Base-by-base conservation (phyloP, 139 green algal genomes). In the Tetratostichococcus sp. region DNA sequence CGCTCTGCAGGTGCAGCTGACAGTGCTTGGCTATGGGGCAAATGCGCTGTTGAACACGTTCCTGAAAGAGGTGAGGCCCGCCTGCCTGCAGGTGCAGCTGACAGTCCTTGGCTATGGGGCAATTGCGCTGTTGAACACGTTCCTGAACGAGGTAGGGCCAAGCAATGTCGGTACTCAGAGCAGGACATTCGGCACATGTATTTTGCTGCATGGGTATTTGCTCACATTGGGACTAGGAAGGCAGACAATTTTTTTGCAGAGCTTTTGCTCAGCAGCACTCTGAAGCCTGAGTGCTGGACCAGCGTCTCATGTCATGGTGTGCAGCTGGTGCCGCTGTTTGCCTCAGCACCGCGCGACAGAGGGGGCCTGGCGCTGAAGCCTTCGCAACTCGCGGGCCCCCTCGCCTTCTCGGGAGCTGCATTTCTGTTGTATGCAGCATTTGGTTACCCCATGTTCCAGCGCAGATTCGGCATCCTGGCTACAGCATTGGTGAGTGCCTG, bases 311-410 rank as follows among this genome's bases (percentile, higher is more conserved):
- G 14, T 43, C 19, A 35, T 11, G 4, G 30, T 32, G 71, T 17
- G 4, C 50, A 93, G 80, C 65, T 91, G n/a, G 74, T 85, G 2
- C 90, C 90, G 23, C 83, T 94, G 62, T 94, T 79, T 70, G 88
- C 85, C 8, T 86, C 83, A 8, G 86, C 88, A 26, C 85, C 83
- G 1, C 19, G 76, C 14, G 14, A 39, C 0, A 35, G 84, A 43
- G 85, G 88, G 67, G 88, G 89, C 0, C 75, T 94, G 39, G 83
- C 59, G 35, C 75, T 93, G 1, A 3, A 70, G 0, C 72, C 87
- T 25, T 72, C 71, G 0, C 70, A 89, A 71, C 76, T 94, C 19
- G 87, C 87, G 28, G 71, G 72, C 17, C 83, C 86, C 6, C 80
- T 94, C 2, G 76, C 83, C 22, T 83, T 91, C 25, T 79, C 82